Conservation (phyloP, 2,329 filamentous ascomycete species). For the Arthrobotrys iridis region DNA sequence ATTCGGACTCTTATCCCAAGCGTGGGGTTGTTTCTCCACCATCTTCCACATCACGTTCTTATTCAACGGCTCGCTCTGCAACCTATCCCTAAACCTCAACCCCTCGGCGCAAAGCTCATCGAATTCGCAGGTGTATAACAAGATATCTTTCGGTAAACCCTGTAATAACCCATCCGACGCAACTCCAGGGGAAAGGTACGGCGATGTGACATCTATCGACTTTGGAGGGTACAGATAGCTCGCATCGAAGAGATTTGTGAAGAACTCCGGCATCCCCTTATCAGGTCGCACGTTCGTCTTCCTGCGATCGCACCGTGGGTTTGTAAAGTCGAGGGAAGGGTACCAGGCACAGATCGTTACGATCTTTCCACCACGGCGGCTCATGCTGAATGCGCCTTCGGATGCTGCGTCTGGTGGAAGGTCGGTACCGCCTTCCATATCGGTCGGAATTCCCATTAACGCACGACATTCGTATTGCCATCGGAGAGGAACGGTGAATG, state of each 20-base stretch:
- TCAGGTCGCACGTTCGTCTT: slow-evolving; percentile 68
- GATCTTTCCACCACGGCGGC: slow-evolving; percentile 60
- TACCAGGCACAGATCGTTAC: slow-evolving; percentile 70
- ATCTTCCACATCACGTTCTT: slow-evolving; percentile 71
- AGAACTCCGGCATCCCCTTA: slow-evolving; percentile 68
- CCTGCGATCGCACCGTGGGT: slow-evolving; percentile 68
- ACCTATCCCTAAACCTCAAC: slow-evolving; percentile 70
- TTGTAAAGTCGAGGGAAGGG: slow-evolving; percentile 71
- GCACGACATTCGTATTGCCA: slow-evolving; percentile 54
- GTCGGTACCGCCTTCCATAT: slow-evolving; percentile 9
- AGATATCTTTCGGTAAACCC: slow-evolving; percentile 66
- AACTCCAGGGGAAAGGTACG: slow-evolving; percentile 69
- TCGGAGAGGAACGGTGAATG: slow-evolving; percentile 61
- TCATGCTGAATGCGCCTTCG: slow-evolving; percentile 48
- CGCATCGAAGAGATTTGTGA: slow-evolving; percentile 73
- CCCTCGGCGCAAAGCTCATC: slow-evolving; percentile 73
- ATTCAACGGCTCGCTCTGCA: slow-evolving; percentile 64
- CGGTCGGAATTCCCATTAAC: slow-evolving; percentile 37
- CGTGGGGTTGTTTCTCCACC: slow-evolving; percentile 70
- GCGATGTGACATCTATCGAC: slow-evolving; percentile 64
- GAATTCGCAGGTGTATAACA: slow-evolving; percentile 72
- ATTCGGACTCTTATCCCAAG: slow-evolving; percentile 75
- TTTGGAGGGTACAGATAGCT: slow-evolving; percentile 69
- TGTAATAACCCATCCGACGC: slow-evolving; percentile 67
- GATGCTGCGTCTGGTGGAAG: slow-evolving; percentile 45